phyloP scores from a whole-genome alignment of 2,329 filamentous ascomycete species.

The Juglanconis juglandina region DNA sequence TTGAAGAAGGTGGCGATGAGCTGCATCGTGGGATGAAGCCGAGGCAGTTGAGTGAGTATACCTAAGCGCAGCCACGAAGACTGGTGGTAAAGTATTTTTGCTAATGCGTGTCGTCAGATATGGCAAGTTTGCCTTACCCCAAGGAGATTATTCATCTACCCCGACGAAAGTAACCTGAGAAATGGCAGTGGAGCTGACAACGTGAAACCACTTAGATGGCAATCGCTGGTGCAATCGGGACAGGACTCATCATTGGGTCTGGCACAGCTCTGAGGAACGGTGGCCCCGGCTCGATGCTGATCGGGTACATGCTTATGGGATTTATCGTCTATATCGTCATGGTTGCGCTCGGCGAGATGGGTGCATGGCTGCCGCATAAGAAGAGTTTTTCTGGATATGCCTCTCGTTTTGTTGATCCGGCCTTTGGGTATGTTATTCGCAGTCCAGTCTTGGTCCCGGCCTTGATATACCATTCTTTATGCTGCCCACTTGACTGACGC shows the following conservation, averaged over 20 bases:
- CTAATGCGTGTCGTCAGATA: conserved; percentile 7
- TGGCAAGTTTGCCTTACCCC: conserved; percentile 2
- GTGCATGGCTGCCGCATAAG: conserved; percentile 59
- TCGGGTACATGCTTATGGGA: conserved; percentile 38
- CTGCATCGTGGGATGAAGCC: conserved; percentile 17
- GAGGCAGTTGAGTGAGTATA: conserved; percentile 11
- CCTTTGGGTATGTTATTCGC: conserved; percentile 23
- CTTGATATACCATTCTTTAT: background rate
- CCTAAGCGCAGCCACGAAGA: background rate
- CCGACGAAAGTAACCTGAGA: background rate
- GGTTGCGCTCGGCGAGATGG: conserved; percentile 68
- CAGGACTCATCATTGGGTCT: conserved; percentile 48
- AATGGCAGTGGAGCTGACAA: background rate
- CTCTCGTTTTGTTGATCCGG: conserved; percentile 56
- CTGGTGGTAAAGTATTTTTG: background rate
- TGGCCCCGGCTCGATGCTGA: conserved; percentile 38
- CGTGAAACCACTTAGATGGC: background rate
- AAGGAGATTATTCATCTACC: background rate
- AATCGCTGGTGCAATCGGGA: conserved; percentile 20
- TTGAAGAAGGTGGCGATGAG: conserved; percentile 10
- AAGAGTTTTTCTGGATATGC: conserved; percentile 65
- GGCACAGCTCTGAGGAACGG: conserved; percentile 46
- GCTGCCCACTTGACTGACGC: background rate
- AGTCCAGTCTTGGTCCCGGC: background rate
- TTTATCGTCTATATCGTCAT: conserved; percentile 59